Base-by-base conservation (phyloP, 495 filamentous ascomycete species). In the Hypoxylon lienhwacheense region DNA sequence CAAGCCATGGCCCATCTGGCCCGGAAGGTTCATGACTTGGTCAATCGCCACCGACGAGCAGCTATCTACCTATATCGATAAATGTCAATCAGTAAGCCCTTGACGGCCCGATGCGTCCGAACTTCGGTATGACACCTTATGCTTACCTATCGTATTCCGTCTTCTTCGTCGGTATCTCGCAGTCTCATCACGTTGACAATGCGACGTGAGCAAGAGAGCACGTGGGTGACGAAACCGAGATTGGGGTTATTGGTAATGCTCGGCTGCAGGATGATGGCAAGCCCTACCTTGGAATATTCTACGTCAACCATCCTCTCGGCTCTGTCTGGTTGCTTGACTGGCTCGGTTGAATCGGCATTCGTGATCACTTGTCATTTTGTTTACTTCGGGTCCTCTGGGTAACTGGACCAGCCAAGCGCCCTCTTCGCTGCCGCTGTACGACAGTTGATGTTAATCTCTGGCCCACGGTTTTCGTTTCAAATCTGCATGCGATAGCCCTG, bases 131-230 rank as follows among this genome's bases (percentile, higher is more conserved):
- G 58, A 32, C 31, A 55, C 50, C 49, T 55, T 32, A 47, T 29
- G 52, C 58, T 61, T 55, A 61, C 58, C 56, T 55, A 61, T 61
- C 58, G 55, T 56, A 48, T 48, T 31, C 52, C 51, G 51, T 61
- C 42, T 31, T 42, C 41, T 52, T 52, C 31, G 42, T 53, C 36
- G 41, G 36, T 37, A 55, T 56, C 48, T 56, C 89, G 80, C 21
- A 92, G 81, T 51, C 81, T 85, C 17, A 86, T 76, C 5, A 95
- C 71, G 52, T 87, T 85, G 20, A 76, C 62, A n/a, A 89, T 81
- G 12, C 90, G 87, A 55, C 81, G 75, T 39, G 76, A 76, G n/a
- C 86, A n/a, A n/a, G n/a, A 84, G 14, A 91, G 66, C 47, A 71
- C 65, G 59, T 77, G 73, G 53, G 52, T 48, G 26, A 22, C 36